Conservation (phyloP, 306 rosid genomes). For the Cucurbita ficifolia region DNA sequence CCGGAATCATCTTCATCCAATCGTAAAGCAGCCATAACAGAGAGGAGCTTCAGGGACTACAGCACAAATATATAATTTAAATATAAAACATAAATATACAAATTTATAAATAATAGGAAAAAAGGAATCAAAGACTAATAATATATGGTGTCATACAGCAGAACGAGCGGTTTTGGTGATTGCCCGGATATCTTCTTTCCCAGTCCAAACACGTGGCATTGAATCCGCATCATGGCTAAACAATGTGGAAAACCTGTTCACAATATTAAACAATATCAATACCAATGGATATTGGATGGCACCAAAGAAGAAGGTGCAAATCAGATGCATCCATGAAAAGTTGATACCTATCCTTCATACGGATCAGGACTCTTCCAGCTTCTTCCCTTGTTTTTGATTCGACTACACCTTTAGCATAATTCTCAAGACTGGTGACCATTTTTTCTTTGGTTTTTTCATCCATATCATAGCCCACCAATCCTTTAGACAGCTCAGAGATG, state of each 20-base stretch:
- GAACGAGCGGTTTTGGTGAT: conserved; percentile 89
- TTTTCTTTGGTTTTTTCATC: conserved; percentile 40
- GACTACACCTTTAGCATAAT: conserved; percentile 58
- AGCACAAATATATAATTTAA: background rate
- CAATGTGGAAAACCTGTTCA: conserved; percentile 63
- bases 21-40: conserved; percentile 84
- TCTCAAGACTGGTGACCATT: conserved; percentile 34
- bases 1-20: conserved; percentile 52
- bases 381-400: conserved; percentile 89
- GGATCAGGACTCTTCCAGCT: conserved; percentile 83
- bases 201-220: conserved; percentile 95
- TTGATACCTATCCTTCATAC: conserved; percentile 86
- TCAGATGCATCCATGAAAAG: background rate
- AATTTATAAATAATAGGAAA: background rate
- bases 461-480: conserved; percentile 66
- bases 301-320: background rate
- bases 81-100: background rate
- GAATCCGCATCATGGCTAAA: conserved; percentile 95
- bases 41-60: conserved; percentile 84
- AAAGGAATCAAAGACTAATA: background rate
- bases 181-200: conserved; percentile 78
- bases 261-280: conserved; percentile 2
- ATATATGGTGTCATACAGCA: conserved; percentile 37
- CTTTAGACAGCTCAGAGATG: conserved; percentile 50
- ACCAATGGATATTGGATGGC: background rate